A percentile compares a stretch with the other conserved stretches of the same genome.
phyloP scores from a whole-genome alignment of 352 stramenopile species.

The Phytophthora syringae region DNA sequence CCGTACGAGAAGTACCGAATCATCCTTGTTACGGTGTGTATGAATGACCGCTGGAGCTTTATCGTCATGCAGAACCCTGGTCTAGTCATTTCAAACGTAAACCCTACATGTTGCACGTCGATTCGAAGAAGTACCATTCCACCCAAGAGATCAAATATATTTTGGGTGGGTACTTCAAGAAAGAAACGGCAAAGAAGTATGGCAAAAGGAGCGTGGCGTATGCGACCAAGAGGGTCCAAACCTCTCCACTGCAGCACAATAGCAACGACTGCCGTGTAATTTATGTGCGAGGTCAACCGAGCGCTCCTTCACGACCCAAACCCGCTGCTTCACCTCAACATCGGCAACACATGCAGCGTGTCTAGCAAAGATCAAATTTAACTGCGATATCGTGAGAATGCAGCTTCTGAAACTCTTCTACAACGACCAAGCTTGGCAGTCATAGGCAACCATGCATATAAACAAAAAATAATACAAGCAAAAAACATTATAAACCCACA shows the following conservation, averaged over 20 bases:
- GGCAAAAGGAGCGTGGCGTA: background rate
- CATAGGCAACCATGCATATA: no score
- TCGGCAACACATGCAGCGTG: background rate
- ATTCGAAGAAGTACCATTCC: background rate
- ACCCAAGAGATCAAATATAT: background rate
- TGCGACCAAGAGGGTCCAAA: background rate
- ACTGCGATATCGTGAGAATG: background rate
- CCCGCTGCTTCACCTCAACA: background rate
- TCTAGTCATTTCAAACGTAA: background rate
- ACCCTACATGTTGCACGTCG: background rate
- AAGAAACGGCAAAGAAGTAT: background rate
- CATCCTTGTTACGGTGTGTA: no score
- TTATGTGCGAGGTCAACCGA: background rate
- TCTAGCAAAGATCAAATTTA: background rate
- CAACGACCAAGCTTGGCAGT: no score
- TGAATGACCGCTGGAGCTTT: no score
- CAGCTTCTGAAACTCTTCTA: background rate
- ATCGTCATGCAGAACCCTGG: no score
- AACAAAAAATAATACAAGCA: no score
- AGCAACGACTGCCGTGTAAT: background rate
- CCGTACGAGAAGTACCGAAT: no score
- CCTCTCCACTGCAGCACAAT: background rate
- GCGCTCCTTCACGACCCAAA: constrained; percentile 1
- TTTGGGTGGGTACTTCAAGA: constrained; percentile 1
- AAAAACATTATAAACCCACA: no score